These are phyloP conservation scores for Paraphoma sp. DNA, from an alignment of 2,329 filamentous ascomycete genomes.

Conservation along the genomic window DNA sequence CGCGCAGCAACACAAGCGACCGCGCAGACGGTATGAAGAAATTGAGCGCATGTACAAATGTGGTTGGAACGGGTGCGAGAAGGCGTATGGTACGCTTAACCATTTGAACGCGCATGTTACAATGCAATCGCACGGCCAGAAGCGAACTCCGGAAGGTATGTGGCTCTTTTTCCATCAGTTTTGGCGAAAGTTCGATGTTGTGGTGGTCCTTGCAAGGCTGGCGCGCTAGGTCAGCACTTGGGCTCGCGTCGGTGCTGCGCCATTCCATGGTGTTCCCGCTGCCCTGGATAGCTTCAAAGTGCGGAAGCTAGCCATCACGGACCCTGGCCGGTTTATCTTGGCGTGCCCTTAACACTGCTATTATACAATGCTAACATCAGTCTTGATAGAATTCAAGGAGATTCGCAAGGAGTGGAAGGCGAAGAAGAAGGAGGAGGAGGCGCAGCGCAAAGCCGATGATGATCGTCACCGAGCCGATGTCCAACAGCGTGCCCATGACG, in stretches of 20 bases:
- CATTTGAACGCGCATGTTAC: constrained; percentile 98
- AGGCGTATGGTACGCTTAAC: constrained; percentile 96
- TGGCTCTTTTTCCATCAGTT: constrained; percentile 10
- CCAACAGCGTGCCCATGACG: constrained; percentile 57
- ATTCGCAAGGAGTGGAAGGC: constrained; percentile 99
- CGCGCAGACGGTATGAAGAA: constrained; percentile 91
- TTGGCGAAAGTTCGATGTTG: constrained; percentile 8
- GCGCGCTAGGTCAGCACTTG: constrained; percentile 42
- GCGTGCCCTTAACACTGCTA: constrained; percentile 28
- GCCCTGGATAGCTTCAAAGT: constrained; percentile 51
- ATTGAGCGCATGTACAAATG: constrained; percentile 99
- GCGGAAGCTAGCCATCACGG: constrained; percentile 52
- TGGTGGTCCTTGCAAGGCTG: constrained; percentile 35
- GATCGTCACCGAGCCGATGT: constrained; percentile 77
- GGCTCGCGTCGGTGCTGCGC: constrained; percentile 54
- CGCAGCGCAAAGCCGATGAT: constrained; percentile 85
- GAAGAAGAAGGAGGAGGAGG: constrained; percentile 98
- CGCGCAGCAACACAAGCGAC: constrained; percentile 95
- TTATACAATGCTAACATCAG: constrained; percentile 47
- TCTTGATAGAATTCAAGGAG: constrained; percentile 87
- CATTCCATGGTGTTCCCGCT: constrained; percentile 62
- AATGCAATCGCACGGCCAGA: constrained; percentile 95
- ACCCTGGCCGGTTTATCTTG: constrained; percentile 49
- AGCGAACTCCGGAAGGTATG: constrained; percentile 97
- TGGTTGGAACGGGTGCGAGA: constrained; percentile 97